phyloP scores from a whole-genome alignment of 2,329 filamentous ascomycete genomes.

The Alternaria dauci region DNA sequence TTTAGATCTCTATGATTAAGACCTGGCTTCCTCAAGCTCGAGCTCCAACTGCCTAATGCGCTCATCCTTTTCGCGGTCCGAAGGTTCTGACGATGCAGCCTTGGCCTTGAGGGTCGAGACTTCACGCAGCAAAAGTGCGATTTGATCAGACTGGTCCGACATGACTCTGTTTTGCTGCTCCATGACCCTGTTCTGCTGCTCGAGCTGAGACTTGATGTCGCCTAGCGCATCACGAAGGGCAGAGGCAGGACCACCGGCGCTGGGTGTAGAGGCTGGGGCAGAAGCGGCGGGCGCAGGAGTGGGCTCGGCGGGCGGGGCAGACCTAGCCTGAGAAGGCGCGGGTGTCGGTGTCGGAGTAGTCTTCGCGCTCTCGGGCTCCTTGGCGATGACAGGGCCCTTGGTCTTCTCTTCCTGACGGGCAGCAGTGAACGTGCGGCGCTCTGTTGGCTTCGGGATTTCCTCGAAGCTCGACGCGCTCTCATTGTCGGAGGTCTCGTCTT shows the following conservation, averaged over 20 bases:
- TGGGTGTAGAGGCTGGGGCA: slow-evolving; percentile 48
- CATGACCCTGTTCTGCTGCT: slow-evolving; percentile 80
- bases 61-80: slow-evolving; percentile 52
- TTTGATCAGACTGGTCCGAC: slow-evolving; percentile 77
- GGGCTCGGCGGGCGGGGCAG: slow-evolving; percentile 48
- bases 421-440: slow-evolving; percentile 60
- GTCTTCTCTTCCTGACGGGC: slow-evolving; percentile 53
- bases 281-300: slow-evolving; percentile 52
- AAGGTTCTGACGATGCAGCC: slow-evolving; percentile 58
- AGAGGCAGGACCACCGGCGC: slow-evolving; percentile 57
- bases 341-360: slow-evolving; percentile 48
- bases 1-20: slow-evolving; percentile 29
- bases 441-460: slow-evolving; percentile 78
- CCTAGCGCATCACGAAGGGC: slow-evolving; percentile 71
- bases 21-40: slow-evolving; percentile 53
- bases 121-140: slow-evolving; percentile 72
- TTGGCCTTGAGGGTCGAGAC: slow-evolving; percentile 74
- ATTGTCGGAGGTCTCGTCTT: slow-evolving; percentile 67
- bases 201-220: slow-evolving; percentile 79
- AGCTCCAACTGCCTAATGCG: slow-evolving; percentile 52
- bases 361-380: slow-evolving; percentile 58
- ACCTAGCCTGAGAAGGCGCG: slow-evolving; percentile 45
- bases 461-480: slow-evolving; percentile 85
- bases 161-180: slow-evolving; percentile 81
- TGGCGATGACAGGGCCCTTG: slow-evolving; percentile 40